Percentiles rank a stretch among this genome's conserved stretches.
These are phyloP conservation scores for Microdochium trichocladiopsis DNA, from an alignment of 2,329 filamentous ascomycete species.

Conservation along the genomic window DNA sequence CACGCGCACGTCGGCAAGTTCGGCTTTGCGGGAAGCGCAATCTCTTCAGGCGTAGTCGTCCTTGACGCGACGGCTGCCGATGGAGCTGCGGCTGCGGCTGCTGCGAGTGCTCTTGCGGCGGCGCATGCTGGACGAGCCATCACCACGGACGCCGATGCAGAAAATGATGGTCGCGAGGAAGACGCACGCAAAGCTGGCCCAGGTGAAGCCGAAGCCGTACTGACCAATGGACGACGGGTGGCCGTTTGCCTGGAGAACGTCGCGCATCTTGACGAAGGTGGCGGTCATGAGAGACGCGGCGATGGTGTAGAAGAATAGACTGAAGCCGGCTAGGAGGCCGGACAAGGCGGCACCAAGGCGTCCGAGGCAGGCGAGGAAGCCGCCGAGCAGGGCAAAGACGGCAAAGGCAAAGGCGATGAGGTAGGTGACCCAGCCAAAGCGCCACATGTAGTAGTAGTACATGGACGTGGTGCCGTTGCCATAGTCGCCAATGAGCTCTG, in stretches of 20 bases:
- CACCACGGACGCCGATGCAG: constrained; percentile 51
- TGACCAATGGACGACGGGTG: constrained; percentile 54
- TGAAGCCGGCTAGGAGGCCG: constrained; percentile 47
- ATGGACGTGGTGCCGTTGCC: constrained; percentile 46
- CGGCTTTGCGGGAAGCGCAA: not conserved
- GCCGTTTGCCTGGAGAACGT: constrained; percentile 51
- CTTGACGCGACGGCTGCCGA: constrained; percentile 57
- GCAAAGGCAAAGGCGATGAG: constrained; percentile 79
- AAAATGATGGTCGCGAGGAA: constrained; percentile 48
- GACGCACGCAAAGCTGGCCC: constrained; percentile 67
- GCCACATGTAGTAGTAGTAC: constrained; percentile 74
- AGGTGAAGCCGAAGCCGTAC: constrained; percentile 71
- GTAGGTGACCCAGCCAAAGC: constrained; percentile 90
- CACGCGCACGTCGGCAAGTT: not conserved
- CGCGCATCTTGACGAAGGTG: constrained; percentile 61
- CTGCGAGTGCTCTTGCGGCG: constrained; percentile 44
- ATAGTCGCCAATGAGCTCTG: constrained; percentile 42
- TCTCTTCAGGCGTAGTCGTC: constrained; percentile 54
- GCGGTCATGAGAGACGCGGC: constrained; percentile 67
- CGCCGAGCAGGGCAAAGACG: constrained; percentile 57
- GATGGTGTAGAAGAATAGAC: constrained; percentile 63
- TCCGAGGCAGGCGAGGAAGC: constrained; percentile 63
- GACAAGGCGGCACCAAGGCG: constrained; percentile 64
- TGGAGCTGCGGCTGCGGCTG: constrained; percentile 47
- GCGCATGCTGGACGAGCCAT: constrained; percentile 31